Evolutionary conservation across 192 early-diverging fungal genomes (phyloP), one percentile per base, ranked within the genome.

Genomic region (Coemansia sp.): DNA sequence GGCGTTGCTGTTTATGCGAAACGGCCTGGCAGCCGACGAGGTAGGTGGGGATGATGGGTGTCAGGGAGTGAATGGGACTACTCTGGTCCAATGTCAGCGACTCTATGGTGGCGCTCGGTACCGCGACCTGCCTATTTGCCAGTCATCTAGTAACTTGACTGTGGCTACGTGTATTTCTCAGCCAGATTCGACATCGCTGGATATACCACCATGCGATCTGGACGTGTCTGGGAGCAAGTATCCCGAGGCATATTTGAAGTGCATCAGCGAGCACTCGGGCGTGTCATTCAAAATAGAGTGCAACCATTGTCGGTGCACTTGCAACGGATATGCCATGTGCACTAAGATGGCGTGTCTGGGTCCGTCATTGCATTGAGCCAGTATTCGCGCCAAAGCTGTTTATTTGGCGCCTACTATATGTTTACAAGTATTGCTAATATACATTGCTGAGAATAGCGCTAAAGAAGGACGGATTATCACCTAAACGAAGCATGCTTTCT

Each of bases 221-320:
- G 33, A 33, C 5, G 31, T 34, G 13, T 78, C 31, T 49, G 68
- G 41, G 6, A 61, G 39, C 39, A 46, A 70, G n/a, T 76, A 67
- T 13, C 76, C 76, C 3, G 46, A 36, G 15, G 40, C 36, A 0
- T 78, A 73, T 58, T 22, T 61, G 55, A 15, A 66, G 27, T 78
- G 76, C 57, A 66, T 78, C 8, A 13, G 33, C 13, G 34, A 57
- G 5, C 18, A 78, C 52, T 72, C 67, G 34, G 76, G 76, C 22
- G 62, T 50, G 8, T 16, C 36, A 8, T 73, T 69, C 50, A 61
- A 36, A 29, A 39, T 8, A 9, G 63, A 62, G 15, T 78, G 76
- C 68, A 78, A 78, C 50, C 49, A 39, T 8, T 78, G 76, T 49
- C 24, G 31, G 13, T 78, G 76, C 46, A 13, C 55, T 20, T 78